Base-by-base conservation (phyloP, 2,329 filamentous ascomycete genomes). In the Rhinocladiella similis region DNA sequence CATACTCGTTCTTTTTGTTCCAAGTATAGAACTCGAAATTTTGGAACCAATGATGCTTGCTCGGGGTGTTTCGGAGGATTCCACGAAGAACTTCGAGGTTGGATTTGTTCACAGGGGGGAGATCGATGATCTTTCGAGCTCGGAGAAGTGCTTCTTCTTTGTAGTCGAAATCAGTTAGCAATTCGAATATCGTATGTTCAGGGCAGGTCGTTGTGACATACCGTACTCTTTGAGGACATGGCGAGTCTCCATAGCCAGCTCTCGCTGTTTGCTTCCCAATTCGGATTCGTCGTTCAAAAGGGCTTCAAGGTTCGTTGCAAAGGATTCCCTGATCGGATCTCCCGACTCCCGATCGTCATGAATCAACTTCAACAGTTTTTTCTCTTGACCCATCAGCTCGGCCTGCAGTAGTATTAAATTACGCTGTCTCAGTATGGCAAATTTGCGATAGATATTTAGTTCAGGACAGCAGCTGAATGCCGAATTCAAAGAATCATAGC, bases 401-500 rank as follows among this genome's bases (percentile, higher is more conserved):
- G 61, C 56, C 25, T 61, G 52, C 46, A 63, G 35, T 13, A 50
- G 35, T 1, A 61, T 36, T 3, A 61, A 38, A 38, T 56, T 57
- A 20, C 20, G 55, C n/a, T 45, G 35, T 20, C 54, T 57, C 12
- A 61, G 49, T 3, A 36, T 35, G 10, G 39, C 25, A 42, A 60
- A 63, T 13, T 52, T 49, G 7, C 59, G 55, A 38, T 59, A 56
- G 20, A 63, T 61, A 16, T 5, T 3, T 16, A 53, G n/a, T 3
- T 35, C 25, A 2, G 41, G 41, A 29, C n/a, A 53, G 9, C 9
- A 33, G 16, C 39, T 42, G 7, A 47, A 36, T 9, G 16, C n/a
- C 5, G 48, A 16, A 16, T 5, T 51, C 35, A 51, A 22, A 4
- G 25, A 13, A 12, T 49, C 27, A 27, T 49, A 49, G 9, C 46